These are phyloP conservation scores for Auriscalpium vulgare DNA, from an alignment of 768 basidiomycete species.

Conservation along the genomic window DNA sequence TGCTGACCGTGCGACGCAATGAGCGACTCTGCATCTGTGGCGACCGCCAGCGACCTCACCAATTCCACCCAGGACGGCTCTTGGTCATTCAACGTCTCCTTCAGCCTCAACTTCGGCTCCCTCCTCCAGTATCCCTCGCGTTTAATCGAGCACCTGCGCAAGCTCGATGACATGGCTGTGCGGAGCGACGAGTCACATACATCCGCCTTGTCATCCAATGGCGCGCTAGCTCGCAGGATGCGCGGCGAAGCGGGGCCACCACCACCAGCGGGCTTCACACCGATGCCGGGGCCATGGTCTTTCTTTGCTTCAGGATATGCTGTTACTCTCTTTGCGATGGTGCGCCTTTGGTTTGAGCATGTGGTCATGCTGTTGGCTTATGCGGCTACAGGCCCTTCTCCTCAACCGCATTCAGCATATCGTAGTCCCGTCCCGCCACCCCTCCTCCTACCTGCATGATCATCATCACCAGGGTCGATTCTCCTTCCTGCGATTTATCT, in stretches of 20 bases:
- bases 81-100: slow-evolving; percentile 15
- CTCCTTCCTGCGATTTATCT: slow-evolving; percentile 19
- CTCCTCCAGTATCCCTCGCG: slow-evolving; percentile 35
- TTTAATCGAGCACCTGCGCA: slow-evolving; percentile 32
- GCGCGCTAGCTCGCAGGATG: not conserved
- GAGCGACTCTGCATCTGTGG: not conserved
- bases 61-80: not conserved
- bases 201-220: not conserved
- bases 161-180: slow-evolving; percentile 24
- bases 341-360: slow-evolving; percentile 21
- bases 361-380: not conserved
- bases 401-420: slow-evolving; percentile 74
- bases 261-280: slow-evolving; percentile 11
- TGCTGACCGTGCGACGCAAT: not conserved
- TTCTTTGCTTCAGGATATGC: slow-evolving; percentile 74
- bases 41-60: not conserved
- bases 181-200: slow-evolving; percentile 6
- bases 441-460: slow-evolving; percentile 18
- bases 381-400: slow-evolving; percentile 44
- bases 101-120: slow-evolving; percentile 19
- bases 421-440: slow-evolving; percentile 54
- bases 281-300: slow-evolving; percentile 54
- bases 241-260: slow-evolving; percentile 1
- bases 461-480: slow-evolving; percentile 10
- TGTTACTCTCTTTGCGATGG: slow-evolving; percentile 58